Base-by-base conservation (phyloP, 169 alveolate genomes). In the Babesia caballi region DNA sequence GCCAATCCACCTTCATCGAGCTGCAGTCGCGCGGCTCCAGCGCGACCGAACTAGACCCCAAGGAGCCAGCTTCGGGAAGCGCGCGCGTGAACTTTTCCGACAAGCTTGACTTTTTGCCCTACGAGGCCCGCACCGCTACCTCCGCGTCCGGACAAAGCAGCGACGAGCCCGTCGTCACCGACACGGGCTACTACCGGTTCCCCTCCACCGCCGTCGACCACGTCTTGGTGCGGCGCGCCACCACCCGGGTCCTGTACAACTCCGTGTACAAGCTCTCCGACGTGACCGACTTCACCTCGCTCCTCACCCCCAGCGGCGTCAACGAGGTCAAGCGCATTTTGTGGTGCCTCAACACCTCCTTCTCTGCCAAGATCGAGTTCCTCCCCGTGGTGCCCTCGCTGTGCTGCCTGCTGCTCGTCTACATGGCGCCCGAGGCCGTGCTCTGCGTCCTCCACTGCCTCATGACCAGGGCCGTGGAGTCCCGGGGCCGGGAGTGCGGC, bases 381-480 rank as follows among this genome's bases (percentile, higher is more conserved):
- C 67, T 86, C 17, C 93, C 93, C 8, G 63, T 87, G 27, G 83
- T 87, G 2, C 93, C 93, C 7, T 80, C 89, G 52, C 74, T 87
- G 49, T 87, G 93, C 38, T 83, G 89, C 50, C 54, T 87, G 15
- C 51, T 87, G 33, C 42, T 87, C 25, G 75, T 87, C 4, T 87
- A 87, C 65, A 66, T 87, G 82, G 58, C 85, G 23, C 91, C 93
- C 12, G 84, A 84, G 4, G 86, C 84, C 7, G 90, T 72, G 11
- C 66, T 83, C 21, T 87, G 93, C 66, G 86, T 83, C 32, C 63
- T 87, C 8, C 85, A 87, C 66, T 70, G 86, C 59, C 53, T 87
- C 49, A 83, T 87, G 75, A 60, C 59, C 53, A 82, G 60, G 50
- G 90, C 89, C 28, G 76, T 74, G 0, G 84, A 82, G 25, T 40